Conservation (phyloP, 345 rosid species). For the Populus simonii region DNA sequence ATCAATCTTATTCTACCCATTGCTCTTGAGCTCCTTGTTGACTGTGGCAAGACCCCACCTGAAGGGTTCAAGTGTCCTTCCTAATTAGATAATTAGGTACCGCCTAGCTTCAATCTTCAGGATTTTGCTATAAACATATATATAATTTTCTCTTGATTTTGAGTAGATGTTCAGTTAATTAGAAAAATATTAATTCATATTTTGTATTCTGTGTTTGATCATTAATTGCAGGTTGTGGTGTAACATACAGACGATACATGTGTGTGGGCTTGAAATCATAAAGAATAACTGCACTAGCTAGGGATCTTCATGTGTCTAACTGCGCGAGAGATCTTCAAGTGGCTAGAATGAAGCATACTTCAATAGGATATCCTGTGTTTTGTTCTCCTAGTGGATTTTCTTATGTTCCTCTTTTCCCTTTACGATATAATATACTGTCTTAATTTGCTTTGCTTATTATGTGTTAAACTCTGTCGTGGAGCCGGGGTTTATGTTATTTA, state of each 20-base stretch:
- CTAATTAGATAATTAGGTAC: neutral
- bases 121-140: neutral
- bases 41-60: slow-evolving; percentile 82
- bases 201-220: neutral
- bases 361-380: neutral
- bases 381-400: neutral
- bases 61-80: slow-evolving; percentile 65
- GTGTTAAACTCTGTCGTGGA: neutral
- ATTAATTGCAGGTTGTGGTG: neutral
- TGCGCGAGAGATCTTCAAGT: neutral
- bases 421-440: neutral
- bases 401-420: neutral
- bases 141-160: neutral
- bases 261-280: neutral
- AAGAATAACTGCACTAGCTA: neutral
- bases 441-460: neutral
- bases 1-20: slow-evolving; percentile 61
- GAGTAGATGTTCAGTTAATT: neutral
- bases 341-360: neutral
- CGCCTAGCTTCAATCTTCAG: neutral
- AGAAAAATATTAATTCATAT: neutral
- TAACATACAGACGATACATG: neutral
- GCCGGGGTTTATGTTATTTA: too few species aligned
- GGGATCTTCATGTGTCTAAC: too few species aligned
- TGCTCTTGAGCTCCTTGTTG: slow-evolving; percentile 76